phyloP scores from a whole-genome alignment of 805 yeast species.

The Trichomonascus vanleenenianus region DNA sequence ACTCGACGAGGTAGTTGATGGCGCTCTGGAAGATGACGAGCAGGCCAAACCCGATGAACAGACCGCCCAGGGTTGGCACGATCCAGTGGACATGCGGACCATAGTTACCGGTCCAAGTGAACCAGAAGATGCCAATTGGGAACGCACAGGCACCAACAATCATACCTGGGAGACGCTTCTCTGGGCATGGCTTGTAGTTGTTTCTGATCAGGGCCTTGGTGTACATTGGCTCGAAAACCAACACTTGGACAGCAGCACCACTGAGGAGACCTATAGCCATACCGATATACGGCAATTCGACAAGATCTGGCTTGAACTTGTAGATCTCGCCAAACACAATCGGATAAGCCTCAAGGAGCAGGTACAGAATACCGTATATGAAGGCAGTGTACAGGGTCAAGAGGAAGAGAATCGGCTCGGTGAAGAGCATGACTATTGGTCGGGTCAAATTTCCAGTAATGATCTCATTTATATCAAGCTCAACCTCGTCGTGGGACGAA shows the following conservation, averaged over 20 bases:
- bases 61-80: constrained; percentile 62
- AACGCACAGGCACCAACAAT: constrained; percentile 62
- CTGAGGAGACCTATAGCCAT: constrained; percentile 59
- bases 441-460: constrained; percentile 54
- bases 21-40: constrained; percentile 63
- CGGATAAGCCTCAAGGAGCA: constrained; percentile 68
- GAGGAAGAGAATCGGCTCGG: constrained; percentile 63
- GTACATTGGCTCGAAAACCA: constrained; percentile 47
- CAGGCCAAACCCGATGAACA: constrained; percentile 62
- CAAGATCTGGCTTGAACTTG: constrained; percentile 48
- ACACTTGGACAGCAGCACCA: constrained; percentile 48
- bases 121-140: constrained; percentile 78
- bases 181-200: constrained; percentile 65
- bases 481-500: constrained; percentile 62
- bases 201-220: constrained; percentile 39
- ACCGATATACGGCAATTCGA: constrained; percentile 73
- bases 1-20: constrained; percentile 65
- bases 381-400: constrained; percentile 66
- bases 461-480: constrained; percentile 50
- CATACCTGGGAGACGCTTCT: constrained; percentile 73
- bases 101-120: constrained; percentile 83
- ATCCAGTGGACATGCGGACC: constrained; percentile 69
- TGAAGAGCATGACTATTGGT: constrained; percentile 56
- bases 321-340: constrained; percentile 57
- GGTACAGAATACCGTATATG: constrained; percentile 69